Evolutionary conservation across 768 basidiomycete species (phyloP), one percentile per base, ranked within the genome.

Genomic region (Fomitopsis serialis): DNA sequence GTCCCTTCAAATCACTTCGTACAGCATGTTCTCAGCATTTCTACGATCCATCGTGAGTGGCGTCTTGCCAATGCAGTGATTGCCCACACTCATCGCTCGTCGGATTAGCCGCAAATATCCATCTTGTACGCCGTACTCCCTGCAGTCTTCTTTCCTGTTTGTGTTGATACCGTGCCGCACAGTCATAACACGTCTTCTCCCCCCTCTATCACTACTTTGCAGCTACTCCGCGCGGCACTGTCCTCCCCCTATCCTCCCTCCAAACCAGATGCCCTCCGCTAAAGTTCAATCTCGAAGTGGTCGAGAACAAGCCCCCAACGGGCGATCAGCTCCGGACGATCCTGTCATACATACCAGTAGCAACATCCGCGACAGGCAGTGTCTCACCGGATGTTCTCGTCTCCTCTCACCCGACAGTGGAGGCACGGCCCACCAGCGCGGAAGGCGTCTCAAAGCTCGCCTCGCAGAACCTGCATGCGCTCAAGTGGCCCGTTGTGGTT

Each of bases 401-500:
- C 45, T 88, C 87, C 1, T 75, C 82, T 0, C 87, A 87, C 59
- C 85, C 84, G 0, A 70, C 79, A 0, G 40, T 70, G 69, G 19
- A 67, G 66, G 2, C 71, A 12, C 65, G 62, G 54, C 68, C 75
- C 0, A 71, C 79, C 7, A 77, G 67, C 24, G 59, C 78, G 0
- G 67, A 74, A 5, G 77, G 67, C 8, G 70, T 90, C 9, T 70
- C 70, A 2, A 68, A 75, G 25, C 72, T 88, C 10, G 86, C 74
- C 0, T 59, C 70, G 42, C 72, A 74, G 66, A 82, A 82, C 53
- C 85, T 82, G 1, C 74, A 73, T 13, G 80, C 79, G 15, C 67
- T 89, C 58, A 87, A 82, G 58, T 91, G 87, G 87, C 89, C 89
- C 0, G 77, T 91, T 44, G 85, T 91, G 0, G 89, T 91, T 1